Percentiles rank a stretch among this genome's conserved stretches.
phyloP scores from a whole-genome alignment of 2,329 filamentous ascomycete species.

The Pseudodiploospora longispora region DNA sequence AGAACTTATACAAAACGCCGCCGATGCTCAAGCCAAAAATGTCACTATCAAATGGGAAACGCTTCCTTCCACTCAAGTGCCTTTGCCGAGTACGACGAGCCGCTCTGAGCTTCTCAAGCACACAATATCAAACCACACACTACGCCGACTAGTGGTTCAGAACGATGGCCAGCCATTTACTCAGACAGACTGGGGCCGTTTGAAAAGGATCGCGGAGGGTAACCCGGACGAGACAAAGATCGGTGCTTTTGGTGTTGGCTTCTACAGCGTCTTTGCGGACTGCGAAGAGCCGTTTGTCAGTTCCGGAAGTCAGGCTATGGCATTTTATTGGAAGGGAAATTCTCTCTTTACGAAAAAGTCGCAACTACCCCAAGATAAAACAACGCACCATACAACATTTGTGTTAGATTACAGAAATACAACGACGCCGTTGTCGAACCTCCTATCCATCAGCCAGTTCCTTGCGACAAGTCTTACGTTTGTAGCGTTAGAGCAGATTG shows the following conservation, averaged over 20 bases:
- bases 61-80: slow-evolving; percentile 69
- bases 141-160: slow-evolving; percentile 79
- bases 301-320: slow-evolving; percentile 88
- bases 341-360: slow-evolving; percentile 87
- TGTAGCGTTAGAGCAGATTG: slow-evolving; percentile 78
- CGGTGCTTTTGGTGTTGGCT: slow-evolving; percentile 94
- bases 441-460: slow-evolving; percentile 84
- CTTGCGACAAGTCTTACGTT: slow-evolving; percentile 93
- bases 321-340: slow-evolving; percentile 99
- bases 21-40: slow-evolving; percentile 83
- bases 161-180: slow-evolving; percentile 88
- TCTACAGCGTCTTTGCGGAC: slow-evolving; percentile 97
- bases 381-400: slow-evolving; percentile 74
- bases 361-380: slow-evolving; percentile 59
- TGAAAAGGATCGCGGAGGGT: slow-evolving; percentile 97
- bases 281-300: slow-evolving; percentile 97
- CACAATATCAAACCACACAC: slow-evolving; percentile 72
- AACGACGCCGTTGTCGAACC: slow-evolving; percentile 76
- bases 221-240: slow-evolving; percentile 99
- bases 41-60: slow-evolving; percentile 93
- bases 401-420: slow-evolving; percentile 88
- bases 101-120: slow-evolving; percentile 72
- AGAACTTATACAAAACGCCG: slow-evolving; percentile 97
- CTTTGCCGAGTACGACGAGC: slow-evolving; percentile 57
- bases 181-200: slow-evolving; percentile 81